Base-by-base conservation (phyloP, 2,329 filamentous ascomycete genomes). In the Hypoxylon sp. region DNA sequence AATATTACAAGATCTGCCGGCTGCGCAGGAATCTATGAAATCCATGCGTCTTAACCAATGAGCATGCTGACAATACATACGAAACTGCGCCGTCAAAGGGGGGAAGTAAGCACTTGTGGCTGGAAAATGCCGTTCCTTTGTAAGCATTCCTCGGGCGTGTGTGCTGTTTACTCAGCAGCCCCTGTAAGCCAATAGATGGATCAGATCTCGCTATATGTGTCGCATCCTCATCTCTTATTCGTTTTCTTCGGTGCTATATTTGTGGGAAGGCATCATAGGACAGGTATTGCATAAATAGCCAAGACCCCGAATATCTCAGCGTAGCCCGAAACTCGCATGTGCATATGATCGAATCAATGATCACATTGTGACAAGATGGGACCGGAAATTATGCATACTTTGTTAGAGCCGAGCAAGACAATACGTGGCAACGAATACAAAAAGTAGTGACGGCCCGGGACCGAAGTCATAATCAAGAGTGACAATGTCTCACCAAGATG, bases 271-370 rank as follows among this genome's bases (percentile, higher is more conserved):
- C 45, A 22, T 42, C 50, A 12, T 20, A 42, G 6, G 6, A 42
- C n/a, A 8, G 42, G 33, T 28, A 12, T 24, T 49, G 16, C 24
- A 11, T 50, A 45, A 30, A 58, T 8, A 30, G 52, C 42, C 52
- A 46, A 55, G 52, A 45, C 40, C 44, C 44, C 28, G 38, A 45
- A 20, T 12, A 40, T 40, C 30, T 20, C 36, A 54, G 18, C 20
- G 48, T 52, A 22, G 40, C 42, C 65, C 65, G 65, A 67, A 59
- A 65, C 65, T 33, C 20, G 45, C 61, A 67, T 65, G 30, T 40
- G 49, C 61, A 61, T 40, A 38, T n/a, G n/a, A n/a, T 51, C 24
- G 24, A 42, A 26, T 22, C 22, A 26, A 24, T 22, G 45, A 44
- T 16, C 24, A 46, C 16, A 50, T 32, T 53, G 38, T 32, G 24